phyloP scores from a whole-genome alignment of 495 filamentous ascomycete genomes.

The Penicillium paradoxum region DNA sequence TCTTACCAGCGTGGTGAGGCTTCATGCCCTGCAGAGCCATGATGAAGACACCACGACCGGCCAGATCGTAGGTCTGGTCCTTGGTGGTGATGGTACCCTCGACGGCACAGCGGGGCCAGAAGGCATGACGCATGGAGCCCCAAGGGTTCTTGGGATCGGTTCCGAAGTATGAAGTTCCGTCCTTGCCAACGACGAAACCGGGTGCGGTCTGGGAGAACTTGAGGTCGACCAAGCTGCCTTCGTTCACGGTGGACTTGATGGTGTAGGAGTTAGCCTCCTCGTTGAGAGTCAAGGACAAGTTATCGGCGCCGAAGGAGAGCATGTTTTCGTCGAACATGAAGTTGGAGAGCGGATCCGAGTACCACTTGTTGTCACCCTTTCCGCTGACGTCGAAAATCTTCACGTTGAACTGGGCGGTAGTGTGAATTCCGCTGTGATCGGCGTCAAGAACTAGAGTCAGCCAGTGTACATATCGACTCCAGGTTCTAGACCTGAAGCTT shows the following conservation, averaged over 20 bases:
- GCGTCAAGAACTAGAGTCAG: conserved; percentile 1
- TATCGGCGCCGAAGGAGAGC: conserved; percentile 75
- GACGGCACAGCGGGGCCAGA: conserved; percentile 83
- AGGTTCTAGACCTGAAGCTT: background rate
- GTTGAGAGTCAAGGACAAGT: conserved; percentile 74
- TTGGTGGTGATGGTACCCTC: conserved; percentile 83
- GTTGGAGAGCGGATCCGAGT: conserved; percentile 67
- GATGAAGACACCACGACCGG: conserved; percentile 69
- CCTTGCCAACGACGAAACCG: conserved; percentile 79
- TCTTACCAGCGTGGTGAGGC: conserved; percentile 84
- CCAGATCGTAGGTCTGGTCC: conserved; percentile 75
- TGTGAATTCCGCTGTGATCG: conserved; percentile 68
- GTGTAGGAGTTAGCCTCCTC: conserved; percentile 75
- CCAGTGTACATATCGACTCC: background rate
- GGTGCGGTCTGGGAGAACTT: conserved; percentile 71
- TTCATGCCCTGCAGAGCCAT: conserved; percentile 97
- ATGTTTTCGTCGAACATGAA: conserved; percentile 80
- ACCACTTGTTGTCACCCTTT: conserved; percentile 68
- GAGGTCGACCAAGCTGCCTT: conserved; percentile 72
- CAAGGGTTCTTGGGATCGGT: conserved; percentile 80
- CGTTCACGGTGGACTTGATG: conserved; percentile 80
- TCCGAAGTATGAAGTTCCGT: conserved; percentile 80
- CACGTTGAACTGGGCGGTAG: conserved; percentile 83
- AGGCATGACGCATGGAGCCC: conserved; percentile 85
- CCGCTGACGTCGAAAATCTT: conserved; percentile 81